phyloP scores from a whole-genome alignment of 2,329 filamentous ascomycete genomes.

The Colletotrichum salicis region DNA sequence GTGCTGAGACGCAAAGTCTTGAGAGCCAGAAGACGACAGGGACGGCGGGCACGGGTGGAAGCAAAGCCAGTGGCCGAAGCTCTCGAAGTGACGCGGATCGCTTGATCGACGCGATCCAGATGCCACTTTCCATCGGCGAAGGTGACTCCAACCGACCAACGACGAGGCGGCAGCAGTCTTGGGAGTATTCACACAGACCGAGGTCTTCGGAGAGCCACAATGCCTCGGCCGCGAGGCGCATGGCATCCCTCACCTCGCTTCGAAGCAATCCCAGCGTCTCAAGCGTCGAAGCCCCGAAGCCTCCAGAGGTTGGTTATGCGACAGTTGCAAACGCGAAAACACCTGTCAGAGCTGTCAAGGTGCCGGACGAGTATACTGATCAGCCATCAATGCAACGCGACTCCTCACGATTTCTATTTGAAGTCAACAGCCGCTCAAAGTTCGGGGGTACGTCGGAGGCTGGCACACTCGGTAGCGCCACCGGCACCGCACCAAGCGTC shows the following conservation, averaged over 20 bases:
- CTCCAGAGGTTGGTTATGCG: conserved; percentile 47
- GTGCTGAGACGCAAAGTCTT: conserved; percentile 44
- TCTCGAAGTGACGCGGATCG: conserved; percentile 73
- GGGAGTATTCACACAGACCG: conserved; percentile 21
- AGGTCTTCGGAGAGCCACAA: not conserved
- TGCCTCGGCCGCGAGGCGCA: not conserved
- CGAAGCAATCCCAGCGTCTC: conserved; percentile 32
- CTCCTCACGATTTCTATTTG: conserved; percentile 51
- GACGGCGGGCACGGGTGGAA: conserved; percentile 52
- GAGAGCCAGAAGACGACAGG: conserved; percentile 44
- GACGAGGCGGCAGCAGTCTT: conserved; percentile 38
- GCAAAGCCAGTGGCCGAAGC: conserved; percentile 57
- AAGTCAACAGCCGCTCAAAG: conserved; percentile 42
- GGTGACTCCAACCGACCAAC: conserved; percentile 2
- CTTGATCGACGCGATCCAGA: conserved; percentile 77
- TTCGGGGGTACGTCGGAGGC: conserved; percentile 20
- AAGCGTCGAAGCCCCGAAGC: conserved; percentile 38
- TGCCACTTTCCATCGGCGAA: conserved; percentile 56
- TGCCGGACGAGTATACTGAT: conserved; percentile 58
- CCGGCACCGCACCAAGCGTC: conserved; percentile 21
- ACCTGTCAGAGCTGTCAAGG: conserved; percentile 58
- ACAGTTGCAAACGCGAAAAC: conserved; percentile 56
- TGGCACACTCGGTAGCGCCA: conserved; percentile 1
- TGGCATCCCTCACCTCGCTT: not conserved
- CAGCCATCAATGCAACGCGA: conserved; percentile 42